Evolutionary conservation across 148 eudicot genomes (phyloP).

Genomic region (Polygonum maritimum): DNA sequence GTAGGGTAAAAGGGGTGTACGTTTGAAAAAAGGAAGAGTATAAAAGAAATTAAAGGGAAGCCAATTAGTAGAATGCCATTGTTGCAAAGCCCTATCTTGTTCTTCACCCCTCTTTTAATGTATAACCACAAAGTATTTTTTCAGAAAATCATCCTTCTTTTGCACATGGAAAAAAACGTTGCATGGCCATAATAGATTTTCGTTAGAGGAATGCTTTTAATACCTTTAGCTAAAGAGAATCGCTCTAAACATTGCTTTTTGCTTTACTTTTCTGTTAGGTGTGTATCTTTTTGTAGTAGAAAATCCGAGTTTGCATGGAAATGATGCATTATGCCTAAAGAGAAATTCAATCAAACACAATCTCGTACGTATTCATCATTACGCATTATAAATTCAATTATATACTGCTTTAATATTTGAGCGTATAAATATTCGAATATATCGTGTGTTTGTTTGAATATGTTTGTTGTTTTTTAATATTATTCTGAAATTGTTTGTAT

Average conservation of each 20-base stretch:
- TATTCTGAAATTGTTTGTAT: no score
- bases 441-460: no score
- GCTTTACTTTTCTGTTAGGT: constrained; percentile 7
- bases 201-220: background rate
- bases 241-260: background rate
- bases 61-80: background rate
- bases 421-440: no score
- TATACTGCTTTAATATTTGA: no score
- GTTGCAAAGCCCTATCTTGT: constrained; percentile 3
- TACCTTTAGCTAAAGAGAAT: constrained; percentile 7
- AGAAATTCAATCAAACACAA: no score
- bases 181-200: constrained; percentile 6
- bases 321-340: background rate
- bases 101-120: constrained; percentile 21
- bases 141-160: constrained; percentile 14
- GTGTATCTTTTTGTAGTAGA: constrained; percentile 3
- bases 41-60: background rate
- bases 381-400: no score
- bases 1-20: background rate
- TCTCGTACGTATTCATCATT: no score
- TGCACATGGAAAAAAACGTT: constrained; percentile 5
- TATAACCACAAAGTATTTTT: constrained; percentile 17
- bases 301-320: constrained; percentile 10
- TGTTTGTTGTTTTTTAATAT: no score
- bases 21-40: background rate